These are phyloP conservation scores for Stenocarpella maydis DNA, from an alignment of 2,329 filamentous ascomycete species.

Conservation along the genomic window DNA sequence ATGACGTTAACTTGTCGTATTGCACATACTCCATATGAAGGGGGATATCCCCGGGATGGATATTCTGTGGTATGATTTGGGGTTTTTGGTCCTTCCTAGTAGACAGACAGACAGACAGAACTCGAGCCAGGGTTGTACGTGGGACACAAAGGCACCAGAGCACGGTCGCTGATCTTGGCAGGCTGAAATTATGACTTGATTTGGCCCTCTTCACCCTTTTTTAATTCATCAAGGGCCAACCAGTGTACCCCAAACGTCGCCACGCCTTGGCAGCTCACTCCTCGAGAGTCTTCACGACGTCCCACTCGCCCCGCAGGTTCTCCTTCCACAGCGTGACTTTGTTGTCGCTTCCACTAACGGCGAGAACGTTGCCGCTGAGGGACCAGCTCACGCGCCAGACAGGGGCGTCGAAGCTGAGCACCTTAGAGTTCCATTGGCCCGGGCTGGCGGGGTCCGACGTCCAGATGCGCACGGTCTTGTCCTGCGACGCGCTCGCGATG, in stretches of 20 bases:
- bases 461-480: constrained; percentile 98
- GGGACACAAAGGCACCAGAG: not conserved
- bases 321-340: constrained; percentile 99
- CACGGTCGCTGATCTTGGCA: not conserved
- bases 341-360: constrained; percentile 93
- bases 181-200: constrained; percentile 13
- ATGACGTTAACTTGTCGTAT: not conserved
- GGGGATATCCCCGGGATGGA: not conserved
- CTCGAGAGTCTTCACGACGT: constrained; percentile 95
- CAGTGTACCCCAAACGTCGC: not conserved
- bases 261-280: constrained; percentile 62
- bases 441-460: constrained; percentile 74
- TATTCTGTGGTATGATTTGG: not conserved
- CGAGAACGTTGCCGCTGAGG: constrained; percentile 93
- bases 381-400: constrained; percentile 99
- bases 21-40: constrained; percentile 12
- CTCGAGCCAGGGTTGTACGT: not conserved
- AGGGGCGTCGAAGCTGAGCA: constrained; percentile 85
- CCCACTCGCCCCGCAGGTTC: constrained; percentile 95
- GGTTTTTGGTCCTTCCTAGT: not conserved
- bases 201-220: not conserved
- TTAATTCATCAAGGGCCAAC: constrained; percentile 7
- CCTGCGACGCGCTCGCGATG: constrained; percentile 93
- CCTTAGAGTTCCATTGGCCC: constrained; percentile 84
- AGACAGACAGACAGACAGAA: not conserved